Evolutionary conservation across 2,329 filamentous ascomycete genomes (phyloP).

Genomic region (Xylaria sp.): DNA sequence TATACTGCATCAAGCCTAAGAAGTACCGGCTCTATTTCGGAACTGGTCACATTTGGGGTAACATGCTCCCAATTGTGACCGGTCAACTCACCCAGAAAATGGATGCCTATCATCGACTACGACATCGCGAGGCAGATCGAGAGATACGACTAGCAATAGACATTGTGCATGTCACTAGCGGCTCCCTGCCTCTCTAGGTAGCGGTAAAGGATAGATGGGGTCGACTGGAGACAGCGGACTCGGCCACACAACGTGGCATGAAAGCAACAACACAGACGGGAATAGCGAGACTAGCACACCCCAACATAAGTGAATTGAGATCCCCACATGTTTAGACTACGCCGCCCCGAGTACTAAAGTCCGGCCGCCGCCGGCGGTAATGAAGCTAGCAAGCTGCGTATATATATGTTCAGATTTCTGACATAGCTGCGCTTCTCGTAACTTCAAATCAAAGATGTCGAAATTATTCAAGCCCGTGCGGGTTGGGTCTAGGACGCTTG

Average conservation of each 20-base stretch:
- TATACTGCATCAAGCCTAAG: not conserved
- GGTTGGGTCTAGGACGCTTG: conserved; percentile 55
- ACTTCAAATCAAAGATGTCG: conserved; percentile 32
- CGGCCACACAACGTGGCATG: conserved; percentile 3
- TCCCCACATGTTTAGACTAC: conserved; percentile 1
- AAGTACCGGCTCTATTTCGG: not conserved
- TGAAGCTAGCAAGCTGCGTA: not conserved
- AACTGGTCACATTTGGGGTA: not conserved
- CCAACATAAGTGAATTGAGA: not conserved
- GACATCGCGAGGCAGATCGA: not conserved
- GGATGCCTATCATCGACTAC: not conserved
- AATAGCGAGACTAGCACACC: not conserved
- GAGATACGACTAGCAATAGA: not conserved
- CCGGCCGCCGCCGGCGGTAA: not conserved
- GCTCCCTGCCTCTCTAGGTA: not conserved
- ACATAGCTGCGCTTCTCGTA: not conserved
- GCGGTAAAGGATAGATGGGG: conserved; percentile 14
- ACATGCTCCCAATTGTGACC: not conserved
- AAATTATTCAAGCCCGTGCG: conserved; percentile 55
- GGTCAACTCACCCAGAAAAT: not conserved
- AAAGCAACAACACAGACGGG: conserved; percentile 1
- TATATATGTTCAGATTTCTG: not conserved
- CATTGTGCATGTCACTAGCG: not conserved
- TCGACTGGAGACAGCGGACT: conserved; percentile 14
- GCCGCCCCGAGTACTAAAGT: not conserved